These are phyloP conservation scores for Amesomyces nigricolor DNA, from an alignment of 2,329 filamentous ascomycete genomes.

Conservation along the genomic window DNA sequence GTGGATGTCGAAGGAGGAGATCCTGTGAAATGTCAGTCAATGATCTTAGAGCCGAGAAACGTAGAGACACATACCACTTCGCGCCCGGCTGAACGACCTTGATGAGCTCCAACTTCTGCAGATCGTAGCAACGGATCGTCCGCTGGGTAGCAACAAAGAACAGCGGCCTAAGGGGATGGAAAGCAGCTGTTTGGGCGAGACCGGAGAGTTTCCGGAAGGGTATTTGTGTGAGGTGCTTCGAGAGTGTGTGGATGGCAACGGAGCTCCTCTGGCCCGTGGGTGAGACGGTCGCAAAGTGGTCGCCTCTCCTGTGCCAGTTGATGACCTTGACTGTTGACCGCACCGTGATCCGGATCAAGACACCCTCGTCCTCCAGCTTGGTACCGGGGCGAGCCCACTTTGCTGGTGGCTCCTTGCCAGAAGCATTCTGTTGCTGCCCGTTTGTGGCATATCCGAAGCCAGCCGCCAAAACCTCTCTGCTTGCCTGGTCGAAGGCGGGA, in stretches of 20 bases:
- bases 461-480: conserved; percentile 70
- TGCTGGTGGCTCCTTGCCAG: conserved; percentile 68
- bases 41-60: neutral
- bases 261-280: conserved; percentile 71
- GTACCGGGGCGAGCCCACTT: conserved; percentile 77
- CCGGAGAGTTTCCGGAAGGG: conserved; percentile 78
- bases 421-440: conserved; percentile 47
- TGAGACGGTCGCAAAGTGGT: conserved; percentile 90
- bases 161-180: conserved; percentile 87
- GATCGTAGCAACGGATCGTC: conserved; percentile 87
- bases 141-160: conserved; percentile 97
- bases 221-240: conserved; percentile 89
- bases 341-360: conserved; percentile 75
- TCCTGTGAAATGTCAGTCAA: conserved; percentile 50
- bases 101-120: conserved; percentile 83
- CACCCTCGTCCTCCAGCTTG: conserved; percentile 68
- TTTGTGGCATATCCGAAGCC: conserved; percentile 87
- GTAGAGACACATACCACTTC: conserved; percentile 64
- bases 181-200: conserved; percentile 79
- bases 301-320: conserved; percentile 88
- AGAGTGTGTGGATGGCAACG: conserved; percentile 90
- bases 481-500: conserved; percentile 66
- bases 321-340: conserved; percentile 78
- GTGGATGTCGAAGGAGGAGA: conserved; percentile 89
- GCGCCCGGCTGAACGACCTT: conserved; percentile 92